Conservation (phyloP, 352 stramenopile genomes). For the Pythium phragmiticola region DNA sequence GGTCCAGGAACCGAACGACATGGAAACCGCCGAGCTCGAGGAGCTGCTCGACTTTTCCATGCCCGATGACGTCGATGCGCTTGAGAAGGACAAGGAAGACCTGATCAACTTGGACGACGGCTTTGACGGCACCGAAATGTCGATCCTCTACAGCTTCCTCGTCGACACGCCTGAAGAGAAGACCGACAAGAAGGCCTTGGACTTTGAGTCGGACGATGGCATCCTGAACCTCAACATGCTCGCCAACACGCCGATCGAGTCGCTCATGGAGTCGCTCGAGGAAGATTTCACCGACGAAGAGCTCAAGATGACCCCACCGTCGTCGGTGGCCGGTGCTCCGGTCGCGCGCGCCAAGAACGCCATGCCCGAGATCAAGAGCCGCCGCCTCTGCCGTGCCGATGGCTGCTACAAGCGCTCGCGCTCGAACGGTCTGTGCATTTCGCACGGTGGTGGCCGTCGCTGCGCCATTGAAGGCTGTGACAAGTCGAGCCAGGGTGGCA, state of each 20-base stretch:
- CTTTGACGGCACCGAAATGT: slow-evolving; percentile 86
- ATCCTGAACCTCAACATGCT: slow-evolving; percentile 82
- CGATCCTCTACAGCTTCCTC: slow-evolving; percentile 85
- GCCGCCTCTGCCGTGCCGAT: slow-evolving; percentile 65
- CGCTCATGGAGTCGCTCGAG: slow-evolving; percentile 72
- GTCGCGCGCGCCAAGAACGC: slow-evolving; percentile 15
- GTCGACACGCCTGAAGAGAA: slow-evolving; percentile 75
- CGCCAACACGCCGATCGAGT: slow-evolving; percentile 57
- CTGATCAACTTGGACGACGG: slow-evolving; percentile 76
- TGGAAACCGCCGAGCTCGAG: slow-evolving; percentile 70
- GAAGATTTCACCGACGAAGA: slow-evolving; percentile 70
- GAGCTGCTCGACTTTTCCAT: slow-evolving; percentile 78
- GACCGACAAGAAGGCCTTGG: slow-evolving; percentile 41
- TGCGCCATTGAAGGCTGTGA: slow-evolving; percentile 78
- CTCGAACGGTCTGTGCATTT: slow-evolving; percentile 85
- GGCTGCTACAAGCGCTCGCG: slow-evolving; percentile 87
- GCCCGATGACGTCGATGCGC: slow-evolving; percentile 49
- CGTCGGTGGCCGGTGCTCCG: slow-evolving; percentile 14
- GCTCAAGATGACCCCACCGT: slow-evolving; percentile 52
- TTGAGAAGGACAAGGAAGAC: slow-evolving; percentile 71
- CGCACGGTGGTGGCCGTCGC: slow-evolving; percentile 74
- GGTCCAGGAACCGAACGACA: slow-evolving; percentile 33
- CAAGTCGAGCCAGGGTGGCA: slow-evolving; percentile 78
- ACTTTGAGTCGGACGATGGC: slow-evolving; percentile 53
- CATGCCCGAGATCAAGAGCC: slow-evolving; percentile 52